Evolutionary conservation across 1,284 basidiomycete species (phyloP), one percentile per base, ranked within the genome.

Genomic region (Leccinum griseonigrum): DNA sequence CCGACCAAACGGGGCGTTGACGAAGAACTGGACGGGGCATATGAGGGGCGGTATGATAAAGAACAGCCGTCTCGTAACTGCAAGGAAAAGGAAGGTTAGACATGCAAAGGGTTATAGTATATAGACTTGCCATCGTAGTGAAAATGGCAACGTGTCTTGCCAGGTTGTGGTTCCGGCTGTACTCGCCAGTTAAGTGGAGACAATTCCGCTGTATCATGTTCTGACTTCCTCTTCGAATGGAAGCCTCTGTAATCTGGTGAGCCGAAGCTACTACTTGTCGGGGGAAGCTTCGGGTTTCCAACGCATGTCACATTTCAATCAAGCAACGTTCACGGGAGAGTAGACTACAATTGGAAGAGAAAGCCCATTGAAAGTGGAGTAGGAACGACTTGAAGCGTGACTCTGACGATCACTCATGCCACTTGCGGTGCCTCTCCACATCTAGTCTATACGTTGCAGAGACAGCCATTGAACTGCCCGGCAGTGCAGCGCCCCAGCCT

Each of bases 1-100:
- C 0, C 90, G 81, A 10, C 94, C 94, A 73, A 94, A 94, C 0
- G 88, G 89, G 2, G 89, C 90, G 65, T 90, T 79, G 63, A 85
- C 65, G 63, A 83, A 66, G 64, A 85, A 76, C 31, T 78, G 69
- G 1, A 71, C 32, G 0, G 77, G 77, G 28, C 60, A 60, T 7
- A 62, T 1, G 2, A 69, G 4, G 7, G 63, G 54, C 0, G 73
- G 69, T 0, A 66, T 22, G 0, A 75, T 34, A 18, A 74, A 67
- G 10, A 67, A 66, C 11, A 63, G 54, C 58, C 78, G 77, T 51
- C 78, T 70, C 2, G 64, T 62, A 36, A 60, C 80, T 81, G 38
- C 16, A 8, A 29, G n/a, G 7, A 10, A 1, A 13, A 2, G n/a
- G n/a, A 26, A 26, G 0, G 31, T 63, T 2, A 7, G 3, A 14